Evolutionary conservation across 2,329 filamentous ascomycete genomes (phyloP).

Genomic region (Sclerotinia subarctica): DNA sequence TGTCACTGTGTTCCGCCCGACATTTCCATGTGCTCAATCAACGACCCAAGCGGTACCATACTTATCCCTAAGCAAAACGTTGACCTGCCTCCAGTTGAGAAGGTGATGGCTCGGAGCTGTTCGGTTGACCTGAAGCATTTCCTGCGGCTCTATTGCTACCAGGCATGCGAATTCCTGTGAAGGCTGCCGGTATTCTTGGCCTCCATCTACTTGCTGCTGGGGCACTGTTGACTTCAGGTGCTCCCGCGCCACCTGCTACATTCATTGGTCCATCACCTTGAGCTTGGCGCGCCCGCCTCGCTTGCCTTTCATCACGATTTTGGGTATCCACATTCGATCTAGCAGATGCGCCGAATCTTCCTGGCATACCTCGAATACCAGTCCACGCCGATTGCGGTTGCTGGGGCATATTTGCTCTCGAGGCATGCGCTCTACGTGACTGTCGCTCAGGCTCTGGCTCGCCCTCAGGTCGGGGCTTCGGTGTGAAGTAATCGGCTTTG

Average conservation of each 20-base stretch:
- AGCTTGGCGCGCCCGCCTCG: conserved; percentile 15
- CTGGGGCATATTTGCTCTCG: conserved; percentile 33
- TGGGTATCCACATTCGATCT: conserved; percentile 4
- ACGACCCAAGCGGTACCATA: background rate
- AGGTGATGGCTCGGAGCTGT: conserved; percentile 31
- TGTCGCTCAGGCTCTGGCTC: conserved; percentile 35
- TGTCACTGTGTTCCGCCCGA: background rate
- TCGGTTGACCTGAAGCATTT: conserved; percentile 17
- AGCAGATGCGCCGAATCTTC: conserved; percentile 26
- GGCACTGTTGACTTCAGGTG: conserved; percentile 12
- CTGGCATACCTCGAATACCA: conserved; percentile 32
- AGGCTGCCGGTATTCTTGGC: conserved; percentile 31
- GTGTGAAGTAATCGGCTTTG: conserved; percentile 96
- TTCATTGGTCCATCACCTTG: conserved; percentile 1
- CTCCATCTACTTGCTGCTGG: conserved; percentile 30
- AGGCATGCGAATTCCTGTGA: conserved; percentile 30
- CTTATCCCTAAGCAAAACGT: background rate
- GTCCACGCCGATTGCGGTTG: conserved; percentile 33
- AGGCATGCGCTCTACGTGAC: conserved; percentile 25
- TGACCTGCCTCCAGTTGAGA: conserved; percentile 38
- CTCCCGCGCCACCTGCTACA: conserved; percentile 15
- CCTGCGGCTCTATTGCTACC: conserved; percentile 27
- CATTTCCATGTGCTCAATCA: background rate
- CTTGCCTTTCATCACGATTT: conserved; percentile 1
- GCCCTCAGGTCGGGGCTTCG: conserved; percentile 69